phyloP scores from a whole-genome alignment of 345 rosid species.

The Brassica carinata region DNA sequence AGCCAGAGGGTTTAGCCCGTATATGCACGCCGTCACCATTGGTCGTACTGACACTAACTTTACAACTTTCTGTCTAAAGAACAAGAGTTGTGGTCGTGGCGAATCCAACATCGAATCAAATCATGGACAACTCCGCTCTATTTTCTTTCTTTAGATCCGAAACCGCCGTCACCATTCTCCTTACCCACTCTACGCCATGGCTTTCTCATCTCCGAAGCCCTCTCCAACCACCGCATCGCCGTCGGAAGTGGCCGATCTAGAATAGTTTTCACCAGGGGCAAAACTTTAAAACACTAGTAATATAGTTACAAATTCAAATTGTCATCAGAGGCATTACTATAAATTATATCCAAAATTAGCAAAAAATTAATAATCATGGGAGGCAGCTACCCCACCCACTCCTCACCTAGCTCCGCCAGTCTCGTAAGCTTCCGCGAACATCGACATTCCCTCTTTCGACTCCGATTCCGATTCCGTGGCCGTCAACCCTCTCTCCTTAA shows the following conservation, averaged over 20 bases:
- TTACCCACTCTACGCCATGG: constrained; percentile 79
- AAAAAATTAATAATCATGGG: too few species aligned
- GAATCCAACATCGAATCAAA: background rate
- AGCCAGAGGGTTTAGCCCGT: background rate
- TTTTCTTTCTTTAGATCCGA: constrained; percentile 78
- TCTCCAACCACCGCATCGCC: constrained; percentile 62
- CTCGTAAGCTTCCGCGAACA: background rate
- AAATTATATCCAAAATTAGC: too few species aligned
- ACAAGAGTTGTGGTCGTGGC: constrained; percentile 14
- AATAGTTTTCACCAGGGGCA: too few species aligned
- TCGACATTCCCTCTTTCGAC: constrained; percentile 79
- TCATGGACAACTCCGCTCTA: constrained; percentile 70
- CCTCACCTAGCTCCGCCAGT: too few species aligned
- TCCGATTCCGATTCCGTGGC: constrained; percentile 55
- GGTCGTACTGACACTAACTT: constrained; percentile 7
- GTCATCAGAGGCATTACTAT: too few species aligned
- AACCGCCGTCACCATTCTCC: constrained; percentile 74
- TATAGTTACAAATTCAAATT: too few species aligned
- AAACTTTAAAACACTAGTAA: too few species aligned
- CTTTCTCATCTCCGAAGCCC: constrained; percentile 54
- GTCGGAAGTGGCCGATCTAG: constrained; percentile 49
- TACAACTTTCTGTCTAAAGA: background rate
- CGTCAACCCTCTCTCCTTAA: constrained; percentile 51
- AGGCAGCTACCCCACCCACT: too few species aligned
- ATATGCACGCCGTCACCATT: background rate